Percentiles rank a stretch among this genome's conserved stretches.
These are phyloP conservation scores for Gamarada debralockiae DNA, from an alignment of 495 filamentous ascomycete species.

Conservation along the genomic window DNA sequence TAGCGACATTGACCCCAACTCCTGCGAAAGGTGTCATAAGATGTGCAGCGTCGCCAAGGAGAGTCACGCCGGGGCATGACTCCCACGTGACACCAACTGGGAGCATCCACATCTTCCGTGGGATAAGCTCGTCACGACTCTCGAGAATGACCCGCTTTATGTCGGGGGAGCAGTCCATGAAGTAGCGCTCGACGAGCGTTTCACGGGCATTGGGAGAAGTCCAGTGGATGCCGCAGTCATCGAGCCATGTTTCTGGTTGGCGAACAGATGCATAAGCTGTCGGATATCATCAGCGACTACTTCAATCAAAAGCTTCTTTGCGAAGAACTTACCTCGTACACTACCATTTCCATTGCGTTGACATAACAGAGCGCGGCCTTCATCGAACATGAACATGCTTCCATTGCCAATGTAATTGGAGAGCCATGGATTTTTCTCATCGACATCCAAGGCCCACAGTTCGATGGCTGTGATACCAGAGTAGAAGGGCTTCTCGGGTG, in stretches of 20 bases:
- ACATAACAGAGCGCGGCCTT: constrained; percentile 34
- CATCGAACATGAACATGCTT: constrained; percentile 37
- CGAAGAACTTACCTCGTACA: constrained; percentile 5
- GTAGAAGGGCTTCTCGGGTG: constrained; percentile 43
- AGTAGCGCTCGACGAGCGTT: constrained; percentile 31
- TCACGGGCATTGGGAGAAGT: constrained; percentile 26
- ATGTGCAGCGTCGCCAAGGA: constrained; percentile 61
- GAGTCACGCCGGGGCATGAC: constrained; percentile 37
- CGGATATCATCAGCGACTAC: neutral
- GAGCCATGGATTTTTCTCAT: constrained; percentile 28
- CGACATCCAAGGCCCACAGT: constrained; percentile 29
- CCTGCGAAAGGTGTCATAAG: constrained; percentile 59
- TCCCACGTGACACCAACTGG: constrained; percentile 48
- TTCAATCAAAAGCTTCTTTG: no score
- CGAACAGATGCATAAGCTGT: constrained; percentile 19
- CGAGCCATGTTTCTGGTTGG: constrained; percentile 19
- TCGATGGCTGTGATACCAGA: constrained; percentile 40
- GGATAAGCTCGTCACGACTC: constrained; percentile 35
- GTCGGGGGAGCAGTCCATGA: constrained; percentile 29
- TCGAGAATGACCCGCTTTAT: constrained; percentile 36
- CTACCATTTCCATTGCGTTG: constrained; percentile 37
- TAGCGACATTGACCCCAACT: constrained; percentile 55
- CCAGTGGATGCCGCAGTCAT: constrained; percentile 32
- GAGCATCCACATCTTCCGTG: constrained; percentile 43
- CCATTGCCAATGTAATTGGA: constrained; percentile 39